A percentile compares a stretch with the other conserved stretches of the same genome.
phyloP scores from a whole-genome alignment of 192 early-diverging fungal species.

The Coemansia sp. region DNA sequence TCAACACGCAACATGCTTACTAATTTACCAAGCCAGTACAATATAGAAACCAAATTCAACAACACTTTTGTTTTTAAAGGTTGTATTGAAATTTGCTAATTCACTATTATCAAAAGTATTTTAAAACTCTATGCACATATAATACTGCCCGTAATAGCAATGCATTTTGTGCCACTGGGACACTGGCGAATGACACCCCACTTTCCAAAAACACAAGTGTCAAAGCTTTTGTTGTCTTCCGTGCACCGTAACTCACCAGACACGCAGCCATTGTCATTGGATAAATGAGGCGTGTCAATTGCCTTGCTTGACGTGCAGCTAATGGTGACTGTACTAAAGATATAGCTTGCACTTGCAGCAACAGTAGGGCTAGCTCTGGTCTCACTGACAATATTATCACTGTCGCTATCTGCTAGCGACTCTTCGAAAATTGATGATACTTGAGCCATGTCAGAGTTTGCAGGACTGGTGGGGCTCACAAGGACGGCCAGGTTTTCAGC shows the following conservation, averaged over 20 bases:
- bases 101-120: background rate
- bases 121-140: constrained; percentile 15
- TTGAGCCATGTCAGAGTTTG: background rate
- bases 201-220: constrained; percentile 35
- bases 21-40: too few species aligned
- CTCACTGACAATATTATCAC: too few species aligned
- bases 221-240: constrained; percentile 4
- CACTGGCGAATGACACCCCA: constrained; percentile 39
- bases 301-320: too few species aligned
- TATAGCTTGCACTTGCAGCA: too few species aligned
- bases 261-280: background rate
- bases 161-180: constrained; percentile 20
- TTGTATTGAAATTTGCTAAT: too few species aligned
- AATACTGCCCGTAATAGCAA: constrained; percentile 10
- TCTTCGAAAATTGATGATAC: background rate
- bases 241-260: constrained; percentile 21
- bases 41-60: background rate
- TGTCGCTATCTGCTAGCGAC: background rate
- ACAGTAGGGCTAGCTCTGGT: too few species aligned
- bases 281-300: background rate
- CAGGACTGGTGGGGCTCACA: background rate
- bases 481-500: background rate
- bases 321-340: too few species aligned
- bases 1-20: too few species aligned
- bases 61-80: background rate